A percentile compares a stretch with the other conserved stretches of the same genome.
Evolutionary conservation across 768 basidiomycete species (phyloP).

Genomic region (Boletus sensibilis): DNA sequence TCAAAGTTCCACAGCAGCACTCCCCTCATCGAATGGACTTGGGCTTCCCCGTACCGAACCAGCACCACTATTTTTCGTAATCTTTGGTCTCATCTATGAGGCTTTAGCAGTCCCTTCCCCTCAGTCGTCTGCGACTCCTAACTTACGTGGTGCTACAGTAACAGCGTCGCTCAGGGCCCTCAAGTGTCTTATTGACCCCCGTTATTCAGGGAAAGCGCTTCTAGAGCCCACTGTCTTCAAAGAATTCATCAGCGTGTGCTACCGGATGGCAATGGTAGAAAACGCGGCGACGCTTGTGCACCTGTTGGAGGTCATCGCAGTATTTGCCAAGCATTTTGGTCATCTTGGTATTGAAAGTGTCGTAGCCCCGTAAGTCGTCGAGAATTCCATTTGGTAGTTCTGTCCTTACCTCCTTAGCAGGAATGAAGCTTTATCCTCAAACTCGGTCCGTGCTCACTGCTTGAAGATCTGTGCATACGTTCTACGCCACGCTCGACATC

Average conservation of each 20-base stretch:
- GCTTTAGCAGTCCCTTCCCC: constrained; percentile 67
- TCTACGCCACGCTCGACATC: constrained; percentile 67
- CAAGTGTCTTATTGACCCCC: constrained; percentile 73
- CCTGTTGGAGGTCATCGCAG: constrained; percentile 65
- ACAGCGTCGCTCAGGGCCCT: constrained; percentile 72
- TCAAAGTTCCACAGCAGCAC: constrained; percentile 27
- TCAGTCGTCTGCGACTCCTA: constrained; percentile 47
- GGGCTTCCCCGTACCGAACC: constrained; percentile 51
- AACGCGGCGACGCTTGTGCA: constrained; percentile 66
- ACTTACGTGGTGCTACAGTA: constrained; percentile 46
- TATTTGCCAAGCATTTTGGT: constrained; percentile 47
- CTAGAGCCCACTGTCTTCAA: constrained; percentile 83
- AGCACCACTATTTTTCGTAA: constrained; percentile 77
- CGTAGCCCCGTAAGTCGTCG: constrained; percentile 19
- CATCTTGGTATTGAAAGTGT: constrained; percentile 27
- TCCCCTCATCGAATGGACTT: constrained; percentile 22
- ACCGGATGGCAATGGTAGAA: constrained; percentile 89
- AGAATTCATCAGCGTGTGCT: constrained; percentile 84
- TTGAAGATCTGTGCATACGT: constrained; percentile 81
- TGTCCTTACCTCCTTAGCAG: constrained; percentile 5
- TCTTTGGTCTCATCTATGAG: constrained; percentile 95
- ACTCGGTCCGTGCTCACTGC: constrained; percentile 57
- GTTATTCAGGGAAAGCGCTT: constrained; percentile 79
- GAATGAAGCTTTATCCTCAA: constrained; percentile 34
- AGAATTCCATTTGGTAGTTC: neutral